Evolutionary conservation across 2,329 filamentous ascomycete species (phyloP), one percentile per base, ranked within the genome.

Genomic region (Trichoderma sp.): DNA sequence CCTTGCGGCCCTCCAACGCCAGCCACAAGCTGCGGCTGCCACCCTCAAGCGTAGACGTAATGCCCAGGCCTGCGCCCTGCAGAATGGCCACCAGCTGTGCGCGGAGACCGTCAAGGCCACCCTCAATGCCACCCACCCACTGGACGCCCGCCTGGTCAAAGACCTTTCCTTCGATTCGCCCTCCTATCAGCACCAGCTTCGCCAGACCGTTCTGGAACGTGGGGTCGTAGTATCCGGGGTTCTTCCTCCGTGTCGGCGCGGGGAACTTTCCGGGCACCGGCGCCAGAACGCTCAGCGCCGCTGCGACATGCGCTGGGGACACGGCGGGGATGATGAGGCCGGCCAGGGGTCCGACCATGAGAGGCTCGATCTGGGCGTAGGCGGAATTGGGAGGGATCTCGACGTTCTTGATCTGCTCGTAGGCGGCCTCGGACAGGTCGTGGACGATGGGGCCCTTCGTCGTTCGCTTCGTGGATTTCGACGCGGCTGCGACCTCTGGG

Each of bases 121-220:
- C 92, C 70, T 90, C 82, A 71, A 98, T 96, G 43, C 89, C 84
- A 65, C 92, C 85, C 39, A 88, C 81, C 84, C 84, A 87, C 71
- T 79, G 81, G 57, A 88, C 76, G 63, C 90, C 90, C 12, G 89
- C 87, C 54, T 85, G 78, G 74, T 97, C 93, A 72, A 97, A 93
- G 39, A 92, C 86, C 76, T 88, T 89, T 68, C 91, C 91, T 74
- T 99, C 95, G 34, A 97, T 85, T 59, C 95, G 84, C 15, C 93
- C 93, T 61, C 93, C 95, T 15, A 99, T 80, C 41, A 99, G 79
- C 76, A 96, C 82, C 68, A 99, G 79, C 80, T 99, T 99, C 73
- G 92, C 88, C 70, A 99, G 76, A 7, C 91, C 95, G 69, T 81
- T 86, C 78, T 97, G 93, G 63, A 94, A 91, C 1, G 83, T 77